These are phyloP conservation scores for Perkinsus chesapeaki DNA, from an alignment of 169 alveolate species.

Conservation along the genomic window DNA sequence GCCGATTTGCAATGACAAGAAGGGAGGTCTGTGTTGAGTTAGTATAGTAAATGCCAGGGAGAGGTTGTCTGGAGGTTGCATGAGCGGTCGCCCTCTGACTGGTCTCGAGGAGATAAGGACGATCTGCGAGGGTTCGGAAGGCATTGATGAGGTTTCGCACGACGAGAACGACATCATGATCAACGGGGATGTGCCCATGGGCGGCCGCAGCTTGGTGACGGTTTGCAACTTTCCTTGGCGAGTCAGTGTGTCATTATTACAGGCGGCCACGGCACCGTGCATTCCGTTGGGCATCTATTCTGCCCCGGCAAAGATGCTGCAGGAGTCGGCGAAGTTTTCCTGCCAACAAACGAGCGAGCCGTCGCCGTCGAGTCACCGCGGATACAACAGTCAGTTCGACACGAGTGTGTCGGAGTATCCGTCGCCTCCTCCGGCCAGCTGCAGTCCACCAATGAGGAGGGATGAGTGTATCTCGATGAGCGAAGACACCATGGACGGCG, in stretches of 20 bases:
- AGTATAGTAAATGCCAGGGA: not conserved
- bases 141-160: not conserved
- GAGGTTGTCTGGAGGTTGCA: not conserved
- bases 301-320: not conserved
- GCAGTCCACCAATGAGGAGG: not conserved
- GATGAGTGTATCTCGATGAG: not conserved
- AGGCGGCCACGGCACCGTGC: not conserved
- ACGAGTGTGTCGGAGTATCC: slow-evolving; percentile 2
- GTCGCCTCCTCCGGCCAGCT: not conserved
- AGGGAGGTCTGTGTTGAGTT: not conserved
- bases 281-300: not conserved
- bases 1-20: not conserved
- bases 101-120: not conserved
- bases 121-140: not conserved
- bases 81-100: not conserved
- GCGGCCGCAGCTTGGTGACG: not conserved
- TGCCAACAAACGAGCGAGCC: not conserved
- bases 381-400: not conserved
- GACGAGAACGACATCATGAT: not conserved
- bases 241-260: not conserved
- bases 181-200: not conserved
- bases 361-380: not conserved
- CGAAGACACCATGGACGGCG: not conserved
- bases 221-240: not conserved
- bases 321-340: not conserved